Percentiles rank a stretch among this genome's conserved stretches.
Conservation (phyloP, 2,329 filamentous ascomycete genomes). For the Fusarium sp. region DNA sequence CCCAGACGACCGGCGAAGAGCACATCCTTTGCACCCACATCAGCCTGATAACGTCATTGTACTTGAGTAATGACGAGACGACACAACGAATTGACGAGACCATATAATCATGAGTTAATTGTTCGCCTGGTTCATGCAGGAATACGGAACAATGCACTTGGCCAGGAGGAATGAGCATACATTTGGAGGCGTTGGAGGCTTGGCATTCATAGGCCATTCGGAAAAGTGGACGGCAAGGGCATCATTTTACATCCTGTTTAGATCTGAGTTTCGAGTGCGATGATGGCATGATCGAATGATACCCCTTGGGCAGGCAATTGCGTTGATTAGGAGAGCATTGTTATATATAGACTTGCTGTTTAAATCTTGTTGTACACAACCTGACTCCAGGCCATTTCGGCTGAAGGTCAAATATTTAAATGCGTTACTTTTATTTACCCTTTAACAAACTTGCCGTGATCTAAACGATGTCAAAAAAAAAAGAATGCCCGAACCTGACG, state of each 20-base stretch:
- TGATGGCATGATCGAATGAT: slow-evolving; percentile 42
- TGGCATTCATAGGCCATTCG: slow-evolving; percentile 20
- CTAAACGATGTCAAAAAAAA: slow-evolving; percentile 35
- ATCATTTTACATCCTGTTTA: slow-evolving; percentile 5
- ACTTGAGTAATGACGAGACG: slow-evolving; percentile 47
- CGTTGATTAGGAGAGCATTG: slow-evolving; percentile 10
- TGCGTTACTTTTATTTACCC: slow-evolving; percentile 40
- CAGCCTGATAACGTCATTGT: slow-evolving; percentile 52
- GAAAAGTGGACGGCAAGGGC: slow-evolving; percentile 23
- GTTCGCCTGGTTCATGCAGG: slow-evolving; percentile 5
- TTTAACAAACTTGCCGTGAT: slow-evolving; percentile 34
- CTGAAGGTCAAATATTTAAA: not conserved
- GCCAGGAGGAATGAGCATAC: slow-evolving; percentile 5
- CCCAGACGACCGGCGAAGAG: slow-evolving; percentile 31
- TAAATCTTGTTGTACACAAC: not conserved
- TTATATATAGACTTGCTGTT: slow-evolving; percentile 1
- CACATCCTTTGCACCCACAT: slow-evolving; percentile 39
- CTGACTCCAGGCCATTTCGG: not conserved
- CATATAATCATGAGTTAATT: not conserved
- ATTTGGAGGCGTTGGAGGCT: slow-evolving; percentile 30
- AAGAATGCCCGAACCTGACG: slow-evolving; percentile 45
- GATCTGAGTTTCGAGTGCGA: slow-evolving; percentile 23
- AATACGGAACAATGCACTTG: slow-evolving; percentile 9
- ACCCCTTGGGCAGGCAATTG: slow-evolving; percentile 40
- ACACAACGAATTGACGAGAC: not conserved